These are phyloP conservation scores for Erythrobasidium hasegawianum DNA, from an alignment of 1,284 basidiomycete genomes.

Conservation along the genomic window DNA sequence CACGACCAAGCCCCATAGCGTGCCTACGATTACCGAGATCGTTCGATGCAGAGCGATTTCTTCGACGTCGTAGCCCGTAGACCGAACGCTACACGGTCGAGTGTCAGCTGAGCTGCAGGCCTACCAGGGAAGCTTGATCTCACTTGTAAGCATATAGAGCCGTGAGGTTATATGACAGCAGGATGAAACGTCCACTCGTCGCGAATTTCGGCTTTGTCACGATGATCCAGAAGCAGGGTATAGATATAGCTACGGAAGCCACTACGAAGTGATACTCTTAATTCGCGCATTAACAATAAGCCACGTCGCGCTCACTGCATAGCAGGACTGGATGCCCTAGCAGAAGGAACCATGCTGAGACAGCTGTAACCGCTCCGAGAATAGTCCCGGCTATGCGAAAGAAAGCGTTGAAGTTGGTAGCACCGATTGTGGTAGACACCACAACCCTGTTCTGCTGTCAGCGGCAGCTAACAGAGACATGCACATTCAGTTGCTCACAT, in stretches of 20 bases:
- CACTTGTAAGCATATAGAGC: conserved; percentile 35
- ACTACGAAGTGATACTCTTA: no score
- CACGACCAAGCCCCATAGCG: conserved; percentile 81
- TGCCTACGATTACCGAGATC: conserved; percentile 76
- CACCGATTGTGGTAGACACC: conserved; percentile 81
- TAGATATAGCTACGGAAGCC: conserved; percentile 82
- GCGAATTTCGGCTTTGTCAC: conserved; percentile 61
- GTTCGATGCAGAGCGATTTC: conserved; percentile 73
- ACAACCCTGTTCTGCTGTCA: conserved; percentile 55
- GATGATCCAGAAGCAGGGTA: conserved; percentile 88
- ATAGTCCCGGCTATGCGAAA: conserved; percentile 72
- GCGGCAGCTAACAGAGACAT: conserved; percentile 50
- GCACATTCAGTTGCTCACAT: conserved; percentile 52
- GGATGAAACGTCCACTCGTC: conserved; percentile 77
- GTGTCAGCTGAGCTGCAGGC: not conserved
- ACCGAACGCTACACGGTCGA: conserved; percentile 59
- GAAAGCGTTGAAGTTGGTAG: conserved; percentile 50
- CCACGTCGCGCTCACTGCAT: conserved; percentile 46
- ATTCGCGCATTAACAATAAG: conserved; percentile 64
- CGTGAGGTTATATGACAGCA: conserved; percentile 48
- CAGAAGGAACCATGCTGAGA: conserved; percentile 30
- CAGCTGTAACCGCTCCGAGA: conserved; percentile 33
- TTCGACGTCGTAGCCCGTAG: conserved; percentile 64
- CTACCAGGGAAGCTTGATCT: not conserved
- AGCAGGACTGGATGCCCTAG: conserved; percentile 24